A percentile compares a stretch with the other conserved stretches of the same genome.
Evolutionary conservation across 2,329 filamentous ascomycete species (phyloP).

Genomic region (Zalaria obscura): DNA sequence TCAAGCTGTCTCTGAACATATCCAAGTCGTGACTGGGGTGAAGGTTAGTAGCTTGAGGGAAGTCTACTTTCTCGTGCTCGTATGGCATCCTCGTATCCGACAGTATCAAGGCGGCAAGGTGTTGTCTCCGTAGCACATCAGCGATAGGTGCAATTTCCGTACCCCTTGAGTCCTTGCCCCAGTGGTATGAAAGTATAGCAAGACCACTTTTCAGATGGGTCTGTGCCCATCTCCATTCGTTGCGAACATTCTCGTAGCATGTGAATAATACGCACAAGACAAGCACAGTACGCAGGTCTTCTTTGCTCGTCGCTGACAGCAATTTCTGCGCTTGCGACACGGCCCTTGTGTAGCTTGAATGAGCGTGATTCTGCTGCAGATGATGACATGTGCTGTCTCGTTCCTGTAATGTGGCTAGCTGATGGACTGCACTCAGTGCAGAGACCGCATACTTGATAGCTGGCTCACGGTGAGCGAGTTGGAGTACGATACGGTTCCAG

Average conservation of each 20-base stretch:
- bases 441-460: constrained; percentile 17
- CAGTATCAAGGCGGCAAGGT: too few species aligned
- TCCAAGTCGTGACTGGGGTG: too few species aligned
- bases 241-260: background rate
- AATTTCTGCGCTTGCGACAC: background rate
- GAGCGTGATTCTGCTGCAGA: background rate
- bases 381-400: background rate
- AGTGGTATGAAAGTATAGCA: background rate
- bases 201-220: background rate
- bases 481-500: constrained; percentile 17
- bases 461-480: constrained; percentile 16
- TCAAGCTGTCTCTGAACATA: too few species aligned
- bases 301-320: background rate
- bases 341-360: background rate
- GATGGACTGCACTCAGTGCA: constrained; percentile 16
- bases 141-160: background rate
- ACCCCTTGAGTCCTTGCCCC: background rate
- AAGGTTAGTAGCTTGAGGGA: too few species aligned
- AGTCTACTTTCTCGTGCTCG: too few species aligned
- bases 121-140: too few species aligned
- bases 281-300: background rate
- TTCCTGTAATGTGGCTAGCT: constrained; percentile 4
- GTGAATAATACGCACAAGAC: background rate
- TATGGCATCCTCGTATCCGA: too few species aligned
- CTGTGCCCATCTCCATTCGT: background rate